Conservation (phyloP, 192 early-diverging fungal species). For the Dispira simplex region DNA sequence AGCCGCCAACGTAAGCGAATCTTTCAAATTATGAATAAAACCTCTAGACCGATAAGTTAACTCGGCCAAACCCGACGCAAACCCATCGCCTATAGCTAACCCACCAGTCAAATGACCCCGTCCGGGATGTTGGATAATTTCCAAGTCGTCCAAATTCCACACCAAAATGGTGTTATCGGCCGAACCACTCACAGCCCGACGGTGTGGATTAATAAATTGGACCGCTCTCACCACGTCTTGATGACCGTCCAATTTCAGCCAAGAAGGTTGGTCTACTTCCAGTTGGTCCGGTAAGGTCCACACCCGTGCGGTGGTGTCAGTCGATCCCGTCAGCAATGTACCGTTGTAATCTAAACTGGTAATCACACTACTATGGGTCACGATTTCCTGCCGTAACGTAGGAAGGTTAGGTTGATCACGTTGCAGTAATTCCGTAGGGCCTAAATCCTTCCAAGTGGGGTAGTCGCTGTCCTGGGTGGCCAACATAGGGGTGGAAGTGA, state of each 20-base stretch:
- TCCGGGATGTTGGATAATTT: slow-evolving; percentile 34
- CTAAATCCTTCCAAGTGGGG: background rate
- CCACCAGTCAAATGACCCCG: slow-evolving; percentile 19
- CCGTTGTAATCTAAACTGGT: slow-evolving; percentile 42
- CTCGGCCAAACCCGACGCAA: slow-evolving; percentile 14
- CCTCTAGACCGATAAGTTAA: background rate
- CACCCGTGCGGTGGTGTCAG: slow-evolving; percentile 49
- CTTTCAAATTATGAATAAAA: slow-evolving; percentile 21
- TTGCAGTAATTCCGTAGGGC: background rate
- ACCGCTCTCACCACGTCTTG: slow-evolving; percentile 20
- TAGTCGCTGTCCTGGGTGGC: background rate
- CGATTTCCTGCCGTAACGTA: background rate
- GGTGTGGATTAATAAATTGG: slow-evolving; percentile 21
- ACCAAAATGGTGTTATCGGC: slow-evolving; percentile 46
- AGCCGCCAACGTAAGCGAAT: slow-evolving; percentile 13
- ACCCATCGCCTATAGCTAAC: slow-evolving; percentile 12
- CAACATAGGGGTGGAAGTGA: background rate
- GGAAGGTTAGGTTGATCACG: slow-evolving; percentile 3
- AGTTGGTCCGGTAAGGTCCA: slow-evolving; percentile 36
- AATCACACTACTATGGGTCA: slow-evolving; percentile 14
- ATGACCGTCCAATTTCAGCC: slow-evolving; percentile 17
- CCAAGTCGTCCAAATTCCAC: slow-evolving; percentile 46
- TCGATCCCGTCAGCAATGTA: slow-evolving; percentile 41
- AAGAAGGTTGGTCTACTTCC: slow-evolving; percentile 24
- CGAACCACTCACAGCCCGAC: slow-evolving; percentile 36